A percentile compares a stretch with the other conserved stretches of the same genome.
Conservation (phyloP, 2,329 filamentous ascomycete species). For the Aureobasidium zeae region DNA sequence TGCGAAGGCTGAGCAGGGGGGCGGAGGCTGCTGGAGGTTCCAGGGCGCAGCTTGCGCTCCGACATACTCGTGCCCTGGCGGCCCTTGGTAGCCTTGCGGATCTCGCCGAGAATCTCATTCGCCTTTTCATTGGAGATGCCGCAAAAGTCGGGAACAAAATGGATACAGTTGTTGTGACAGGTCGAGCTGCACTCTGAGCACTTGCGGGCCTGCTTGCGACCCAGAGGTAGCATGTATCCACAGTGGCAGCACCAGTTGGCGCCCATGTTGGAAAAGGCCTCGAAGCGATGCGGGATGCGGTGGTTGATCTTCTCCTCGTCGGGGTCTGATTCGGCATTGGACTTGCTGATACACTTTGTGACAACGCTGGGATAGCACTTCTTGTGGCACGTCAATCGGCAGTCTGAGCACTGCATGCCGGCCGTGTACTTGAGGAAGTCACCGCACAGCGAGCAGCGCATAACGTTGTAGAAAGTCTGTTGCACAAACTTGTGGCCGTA, state of each 20-base stretch:
- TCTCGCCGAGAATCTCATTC: constrained; percentile 83
- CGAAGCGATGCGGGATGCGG: constrained; percentile 93
- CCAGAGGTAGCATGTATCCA: constrained; percentile 88
- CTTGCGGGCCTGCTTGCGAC: constrained; percentile 88
- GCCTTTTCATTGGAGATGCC: constrained; percentile 98
- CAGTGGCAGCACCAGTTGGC: constrained; percentile 99
- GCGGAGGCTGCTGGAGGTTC: constrained; percentile 29
- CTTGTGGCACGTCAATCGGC: constrained; percentile 98
- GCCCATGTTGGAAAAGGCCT: constrained; percentile 92
- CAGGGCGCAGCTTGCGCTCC: constrained; percentile 56
- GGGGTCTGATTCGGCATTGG: constrained; percentile 93
- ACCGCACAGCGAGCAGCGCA: constrained; percentile 95
- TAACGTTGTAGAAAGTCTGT: constrained; percentile 99
- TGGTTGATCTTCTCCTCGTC: constrained; percentile 99
- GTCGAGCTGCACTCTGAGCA: constrained; percentile 92
- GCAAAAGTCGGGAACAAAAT: constrained; percentile 96
- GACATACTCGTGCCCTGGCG: constrained; percentile 51
- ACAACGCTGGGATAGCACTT: constrained; percentile 96
- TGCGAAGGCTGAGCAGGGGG: constrained; percentile 36
- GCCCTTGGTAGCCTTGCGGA: constrained; percentile 64
- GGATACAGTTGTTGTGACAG: constrained; percentile 81
- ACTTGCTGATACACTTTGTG: constrained; percentile 99
- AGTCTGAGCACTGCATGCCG: constrained; percentile 98
- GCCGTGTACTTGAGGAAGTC: constrained; percentile 98
- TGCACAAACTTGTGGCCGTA: constrained; percentile 98